A percentile compares a stretch with the other conserved stretches of the same genome.
These are phyloP conservation scores for Trypanosomatidae sp. DNA, from an alignment of 208 protist genomes.

Conservation along the genomic window DNA sequence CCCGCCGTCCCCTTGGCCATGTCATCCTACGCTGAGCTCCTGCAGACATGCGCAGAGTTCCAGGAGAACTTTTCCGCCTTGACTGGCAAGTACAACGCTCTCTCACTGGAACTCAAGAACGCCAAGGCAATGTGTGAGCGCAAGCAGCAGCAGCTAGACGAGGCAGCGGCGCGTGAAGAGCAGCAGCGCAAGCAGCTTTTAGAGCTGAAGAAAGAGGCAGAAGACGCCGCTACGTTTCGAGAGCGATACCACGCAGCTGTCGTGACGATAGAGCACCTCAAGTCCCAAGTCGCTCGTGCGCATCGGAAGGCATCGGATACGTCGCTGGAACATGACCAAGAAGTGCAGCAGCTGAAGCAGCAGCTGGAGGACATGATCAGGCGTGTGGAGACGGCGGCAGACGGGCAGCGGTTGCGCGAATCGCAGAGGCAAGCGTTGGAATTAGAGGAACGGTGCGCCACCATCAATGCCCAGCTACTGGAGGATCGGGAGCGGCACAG, in stretches of 20 bases:
- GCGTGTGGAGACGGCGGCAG: conserved; percentile 53
- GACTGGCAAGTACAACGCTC: conserved; percentile 64
- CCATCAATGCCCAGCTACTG: conserved; percentile 40
- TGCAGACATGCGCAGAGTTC: conserved; percentile 78
- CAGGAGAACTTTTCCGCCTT: conserved; percentile 81
- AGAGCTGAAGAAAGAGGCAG: conserved; percentile 45
- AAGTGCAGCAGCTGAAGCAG: conserved; percentile 65
- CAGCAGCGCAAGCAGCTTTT: conserved; percentile 34
- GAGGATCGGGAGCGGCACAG: conserved; percentile 62
- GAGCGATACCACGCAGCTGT: conserved; percentile 42
- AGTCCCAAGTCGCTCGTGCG: conserved; percentile 51
- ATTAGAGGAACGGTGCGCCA: conserved; percentile 63
- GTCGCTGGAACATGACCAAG: conserved; percentile 58
- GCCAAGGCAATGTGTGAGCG: conserved; percentile 32
- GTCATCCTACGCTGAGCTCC: conserved; percentile 75
- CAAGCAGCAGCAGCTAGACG: conserved; percentile 36
- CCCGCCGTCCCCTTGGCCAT: conserved; percentile 16
- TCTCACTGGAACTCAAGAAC: conserved; percentile 45
- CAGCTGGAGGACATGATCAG: conserved; percentile 69
- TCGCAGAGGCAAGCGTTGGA: conserved; percentile 57
- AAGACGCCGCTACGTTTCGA: conserved; percentile 40
- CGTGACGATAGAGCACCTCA: conserved; percentile 56
- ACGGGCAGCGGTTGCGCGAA: conserved; percentile 38
- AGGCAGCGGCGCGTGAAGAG: conserved; percentile 37
- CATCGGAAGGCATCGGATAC: conserved; percentile 47